These are phyloP conservation scores for Epichloe uncinata DNA, from an alignment of 2,329 filamentous ascomycete species.

Conservation along the genomic window DNA sequence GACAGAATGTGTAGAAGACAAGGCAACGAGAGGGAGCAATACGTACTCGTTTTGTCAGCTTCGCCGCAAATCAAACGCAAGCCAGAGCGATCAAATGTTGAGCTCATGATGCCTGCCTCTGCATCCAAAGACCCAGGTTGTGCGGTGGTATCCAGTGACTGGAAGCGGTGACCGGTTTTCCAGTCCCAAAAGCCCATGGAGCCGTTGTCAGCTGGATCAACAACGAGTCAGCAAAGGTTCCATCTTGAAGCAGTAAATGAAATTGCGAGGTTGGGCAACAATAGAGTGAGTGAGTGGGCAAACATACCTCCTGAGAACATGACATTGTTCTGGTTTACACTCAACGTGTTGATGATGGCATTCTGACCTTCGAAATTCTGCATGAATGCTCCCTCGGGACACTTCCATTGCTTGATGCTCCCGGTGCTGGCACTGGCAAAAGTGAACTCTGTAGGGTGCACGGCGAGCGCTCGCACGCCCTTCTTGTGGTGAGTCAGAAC, in stretches of 20 bases:
- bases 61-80: constrained; percentile 85
- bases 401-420: constrained; percentile 99
- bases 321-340: constrained; percentile 90
- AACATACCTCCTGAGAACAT: constrained; percentile 67
- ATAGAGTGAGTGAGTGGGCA: background rate
- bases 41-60: constrained; percentile 80
- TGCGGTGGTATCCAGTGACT: constrained; percentile 77
- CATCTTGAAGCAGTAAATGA: no score
- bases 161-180: constrained; percentile 91
- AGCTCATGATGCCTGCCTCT: constrained; percentile 88
- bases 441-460: constrained; percentile 88
- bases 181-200: constrained; percentile 98
- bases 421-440: constrained; percentile 87
- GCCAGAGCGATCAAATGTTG: constrained; percentile 82
- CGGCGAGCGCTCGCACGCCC: constrained; percentile 71
- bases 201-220: constrained; percentile 59
- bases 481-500: constrained; percentile 98
- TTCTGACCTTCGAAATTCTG: constrained; percentile 98
- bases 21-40: background rate
- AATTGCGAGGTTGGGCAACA: no score
- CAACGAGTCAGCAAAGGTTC: background rate
- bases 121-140: constrained; percentile 91
- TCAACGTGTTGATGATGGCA: constrained; percentile 85
- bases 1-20: no score
- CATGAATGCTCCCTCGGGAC: constrained; percentile 96